Conservation (phyloP, 208 protist species). For the Leishmania major region DNA sequence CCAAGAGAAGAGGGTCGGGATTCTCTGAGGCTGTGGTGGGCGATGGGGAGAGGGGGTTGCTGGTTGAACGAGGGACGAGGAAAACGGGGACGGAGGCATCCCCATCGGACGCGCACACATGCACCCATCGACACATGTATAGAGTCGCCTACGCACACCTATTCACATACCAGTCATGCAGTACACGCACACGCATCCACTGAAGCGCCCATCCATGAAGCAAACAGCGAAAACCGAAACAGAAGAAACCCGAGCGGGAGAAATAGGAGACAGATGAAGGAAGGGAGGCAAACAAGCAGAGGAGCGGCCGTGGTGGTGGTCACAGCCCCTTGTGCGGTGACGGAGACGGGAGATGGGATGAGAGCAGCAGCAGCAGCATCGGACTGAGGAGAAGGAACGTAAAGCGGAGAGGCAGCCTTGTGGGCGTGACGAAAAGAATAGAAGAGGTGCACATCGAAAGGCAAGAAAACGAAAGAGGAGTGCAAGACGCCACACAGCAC, state of each 20-base stretch:
- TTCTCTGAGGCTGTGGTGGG: background rate
- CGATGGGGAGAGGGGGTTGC: background rate
- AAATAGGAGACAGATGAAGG: background rate
- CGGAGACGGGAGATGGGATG: background rate
- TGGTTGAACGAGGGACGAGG: background rate
- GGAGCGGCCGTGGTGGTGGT: background rate
- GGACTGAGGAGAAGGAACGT: background rate
- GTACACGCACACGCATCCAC: too few species aligned
- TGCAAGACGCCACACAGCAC: background rate
- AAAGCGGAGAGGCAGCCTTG: background rate
- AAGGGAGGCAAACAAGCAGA: too few species aligned
- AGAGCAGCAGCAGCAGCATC: conserved; percentile 1
- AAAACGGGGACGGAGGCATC: background rate
- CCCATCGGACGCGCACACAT: background rate
- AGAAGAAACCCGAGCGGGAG: background rate
- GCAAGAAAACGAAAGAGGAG: background rate
- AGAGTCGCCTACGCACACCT: too few species aligned
- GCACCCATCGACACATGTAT: background rate
- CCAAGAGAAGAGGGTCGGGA: background rate
- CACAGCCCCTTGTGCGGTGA: background rate
- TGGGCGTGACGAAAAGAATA: background rate
- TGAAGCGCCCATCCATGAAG: too few species aligned
- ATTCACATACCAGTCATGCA: too few species aligned
- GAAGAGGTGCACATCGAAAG: background rate
- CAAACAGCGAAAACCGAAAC: too few species aligned